These are phyloP conservation scores for Penstemon newberryi DNA, from an alignment of 257 asterid species.

Conservation along the genomic window DNA sequence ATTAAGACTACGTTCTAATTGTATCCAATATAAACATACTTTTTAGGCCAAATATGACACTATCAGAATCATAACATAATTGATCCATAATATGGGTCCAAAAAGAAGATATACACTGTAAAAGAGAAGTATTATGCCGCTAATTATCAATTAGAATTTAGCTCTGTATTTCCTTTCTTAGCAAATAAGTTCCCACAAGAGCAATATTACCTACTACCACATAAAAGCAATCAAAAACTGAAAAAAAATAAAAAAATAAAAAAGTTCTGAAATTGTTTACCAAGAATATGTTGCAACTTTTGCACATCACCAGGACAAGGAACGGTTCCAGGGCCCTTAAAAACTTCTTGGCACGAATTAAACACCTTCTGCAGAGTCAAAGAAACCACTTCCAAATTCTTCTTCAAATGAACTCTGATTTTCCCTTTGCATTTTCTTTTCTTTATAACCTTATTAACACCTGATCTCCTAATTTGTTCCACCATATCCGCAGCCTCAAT, in stretches of 20 bases:
- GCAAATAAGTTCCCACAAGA: too few relatives aligned
- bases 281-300: conserved; percentile 49
- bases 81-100: too few relatives aligned
- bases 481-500: conserved; percentile 40
- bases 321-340: conserved; percentile 57
- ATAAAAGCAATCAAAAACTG: neutral
- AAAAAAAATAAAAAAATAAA: neutral
- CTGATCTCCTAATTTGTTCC: conserved; percentile 29
- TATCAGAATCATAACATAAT: too few relatives aligned
- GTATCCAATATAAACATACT: too few relatives aligned
- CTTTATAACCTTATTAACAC: conserved; percentile 38
- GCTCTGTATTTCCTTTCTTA: too few relatives aligned
- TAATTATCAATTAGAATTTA: too few relatives aligned
- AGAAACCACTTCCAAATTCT: conserved; percentile 29
- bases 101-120: too few relatives aligned
- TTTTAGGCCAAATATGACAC: too few relatives aligned
- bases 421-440: conserved; percentile 44
- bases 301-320: conserved; percentile 51
- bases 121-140: too few relatives aligned
- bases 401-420: conserved; percentile 32
- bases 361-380: conserved; percentile 51
- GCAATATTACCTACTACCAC: too few relatives aligned
- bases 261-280: conserved; percentile 29
- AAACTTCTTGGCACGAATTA: conserved; percentile 46
- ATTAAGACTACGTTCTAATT: too few relatives aligned